Conservation (phyloP, 1,139 yeast species). For the Pichia sp. region DNA sequence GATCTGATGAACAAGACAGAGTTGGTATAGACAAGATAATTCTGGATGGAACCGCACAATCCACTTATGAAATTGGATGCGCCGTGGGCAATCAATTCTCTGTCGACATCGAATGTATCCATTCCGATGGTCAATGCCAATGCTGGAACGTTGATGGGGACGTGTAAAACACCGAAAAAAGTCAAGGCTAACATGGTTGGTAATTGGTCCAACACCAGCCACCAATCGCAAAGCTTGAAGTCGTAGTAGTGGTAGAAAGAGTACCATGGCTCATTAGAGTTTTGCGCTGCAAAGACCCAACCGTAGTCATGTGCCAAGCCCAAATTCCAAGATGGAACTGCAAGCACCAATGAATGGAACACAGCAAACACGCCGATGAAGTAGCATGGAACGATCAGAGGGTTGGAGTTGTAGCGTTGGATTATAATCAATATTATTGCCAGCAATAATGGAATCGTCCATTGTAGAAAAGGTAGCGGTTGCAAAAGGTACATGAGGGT, state of each 20-base stretch:
- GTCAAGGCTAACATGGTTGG: constrained; percentile 96
- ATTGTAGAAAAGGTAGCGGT: constrained; percentile 48
- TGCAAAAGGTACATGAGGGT: constrained; percentile 47
- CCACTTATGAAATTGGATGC: constrained; percentile 88
- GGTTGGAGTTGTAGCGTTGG: constrained; percentile 63
- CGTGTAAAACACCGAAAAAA: constrained; percentile 91
- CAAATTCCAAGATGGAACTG: constrained; percentile 64
- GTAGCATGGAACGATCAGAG: constrained; percentile 75
- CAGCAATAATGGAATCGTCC: constrained; percentile 66
- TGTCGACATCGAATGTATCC: constrained; percentile 83
- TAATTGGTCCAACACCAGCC: constrained; percentile 57
- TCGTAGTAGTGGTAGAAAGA: constrained; percentile 71
- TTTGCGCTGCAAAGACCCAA: constrained; percentile 74
- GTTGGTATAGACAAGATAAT: constrained; percentile 90
- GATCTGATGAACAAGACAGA: constrained; percentile 87
- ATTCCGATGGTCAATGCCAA: constrained; percentile 85
- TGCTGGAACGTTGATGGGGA: constrained; percentile 96
- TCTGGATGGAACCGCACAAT: constrained; percentile 79
- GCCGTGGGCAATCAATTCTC: constrained; percentile 94
- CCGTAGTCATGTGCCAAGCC: constrained; percentile 63
- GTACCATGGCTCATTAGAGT: constrained; percentile 80
- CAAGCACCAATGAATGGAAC: constrained; percentile 63
- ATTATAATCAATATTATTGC: constrained; percentile 58
- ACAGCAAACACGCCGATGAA: constrained; percentile 65
- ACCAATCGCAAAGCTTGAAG: constrained; percentile 69